phyloP scores from a whole-genome alignment of 2,329 filamentous ascomycete genomes.

The Corinectria fuckeliana region DNA sequence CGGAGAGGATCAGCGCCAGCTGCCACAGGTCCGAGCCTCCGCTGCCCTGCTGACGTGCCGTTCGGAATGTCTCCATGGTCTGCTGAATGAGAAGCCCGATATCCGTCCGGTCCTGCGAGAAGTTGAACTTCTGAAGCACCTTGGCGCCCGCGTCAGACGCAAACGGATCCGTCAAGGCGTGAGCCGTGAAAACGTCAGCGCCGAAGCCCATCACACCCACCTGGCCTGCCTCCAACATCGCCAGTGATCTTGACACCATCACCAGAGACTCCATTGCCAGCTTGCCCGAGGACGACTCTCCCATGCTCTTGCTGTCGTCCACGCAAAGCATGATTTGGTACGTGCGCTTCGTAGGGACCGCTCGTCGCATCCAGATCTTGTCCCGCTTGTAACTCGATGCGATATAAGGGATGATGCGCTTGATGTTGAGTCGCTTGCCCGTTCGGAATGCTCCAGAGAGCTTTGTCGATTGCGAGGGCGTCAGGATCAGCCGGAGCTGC shows the following conservation, averaged over 20 bases:
- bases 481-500: conserved; percentile 93
- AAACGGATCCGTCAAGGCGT: conserved; percentile 84
- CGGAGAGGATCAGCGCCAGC: conserved; percentile 88
- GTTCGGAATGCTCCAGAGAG: conserved; percentile 96
- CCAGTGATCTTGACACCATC: conserved; percentile 84
- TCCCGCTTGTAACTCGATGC: conserved; percentile 98
- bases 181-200: conserved; percentile 80
- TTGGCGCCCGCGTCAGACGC: conserved; percentile 77
- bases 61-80: conserved; percentile 81
- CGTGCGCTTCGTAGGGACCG: conserved; percentile 87
- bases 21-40: conserved; percentile 84
- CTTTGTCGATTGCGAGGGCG: conserved; percentile 93
- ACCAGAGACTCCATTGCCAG: conserved; percentile 94
- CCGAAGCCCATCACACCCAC: conserved; percentile 93
- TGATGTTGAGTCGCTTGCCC: conserved; percentile 98
- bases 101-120: conserved; percentile 85
- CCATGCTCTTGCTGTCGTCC: conserved; percentile 95
- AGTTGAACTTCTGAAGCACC: conserved; percentile 84
- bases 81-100: conserved; percentile 78
- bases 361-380: conserved; percentile 99
- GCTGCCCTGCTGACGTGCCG: conserved; percentile 69
- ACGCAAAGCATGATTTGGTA: conserved; percentile 99
- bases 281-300: conserved; percentile 74
- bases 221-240: conserved; percentile 93
- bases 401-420: conserved; percentile 99